Evolutionary conservation across 176 grass and related monocot genomes (phyloP), one percentile per base, ranked within the genome.

Genomic region (Eleusine indica): DNA sequence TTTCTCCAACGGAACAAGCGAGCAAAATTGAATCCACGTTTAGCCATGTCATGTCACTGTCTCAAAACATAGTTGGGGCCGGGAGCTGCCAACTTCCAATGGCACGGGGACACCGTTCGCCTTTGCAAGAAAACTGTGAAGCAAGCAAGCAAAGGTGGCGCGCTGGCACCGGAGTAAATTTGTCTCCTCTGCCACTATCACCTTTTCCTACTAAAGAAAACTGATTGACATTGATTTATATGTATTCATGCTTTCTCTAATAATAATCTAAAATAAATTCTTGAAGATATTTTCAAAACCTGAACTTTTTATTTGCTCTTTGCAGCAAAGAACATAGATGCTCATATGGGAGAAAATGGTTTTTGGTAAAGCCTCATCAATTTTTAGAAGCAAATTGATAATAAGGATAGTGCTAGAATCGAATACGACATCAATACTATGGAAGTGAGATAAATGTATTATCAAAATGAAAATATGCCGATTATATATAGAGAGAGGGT

Each of bases 21-120:
- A 49, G 18, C 22, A 46, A 38, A 25, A 37, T 15, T 25, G 28
- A 49, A 49, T 19, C 68, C 14, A 19, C 39, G 81, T 65, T 65
- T 40, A 46, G 58, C 66, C 43, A 35, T 66, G 58, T 39, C 60
- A 17, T 65, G 71, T 66, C 60, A 0, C 21, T 66, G 19, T 83
- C 70, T 66, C 69, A 19, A 74, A 6, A 37, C 29, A 54, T 53
- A 54, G 39, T 7, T 39, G 39, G 21, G 32, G 18, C 12, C 12
- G 39, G 43, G 57, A 66, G 57, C 57, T 38, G 57, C 43, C 70
- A 17, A 4, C 57, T 69, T 74, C 70, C 81, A 83, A 66, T 83
- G 63, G 47, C 77, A 68, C 0, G 10, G 63, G 44, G 62, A 68
- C 77, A 67, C 62, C 1, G 17, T 8, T 17, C 0, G 9, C 30